These are phyloP conservation scores for Sphaerulina vaccinii DNA, from an alignment of 2,329 filamentous ascomycete species.

Conservation along the genomic window DNA sequence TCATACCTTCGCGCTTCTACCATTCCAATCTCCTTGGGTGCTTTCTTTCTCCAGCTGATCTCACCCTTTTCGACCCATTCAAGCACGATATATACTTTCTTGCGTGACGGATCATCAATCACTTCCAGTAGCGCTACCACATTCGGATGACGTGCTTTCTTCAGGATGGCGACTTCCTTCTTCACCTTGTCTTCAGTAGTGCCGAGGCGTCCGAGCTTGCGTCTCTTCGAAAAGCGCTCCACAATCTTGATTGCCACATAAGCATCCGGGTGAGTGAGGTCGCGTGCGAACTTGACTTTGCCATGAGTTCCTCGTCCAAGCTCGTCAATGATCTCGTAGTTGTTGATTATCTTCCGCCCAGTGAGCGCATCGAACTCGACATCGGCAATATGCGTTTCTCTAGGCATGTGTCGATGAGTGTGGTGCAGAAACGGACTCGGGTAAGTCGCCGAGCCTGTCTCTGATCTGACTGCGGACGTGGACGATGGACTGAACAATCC, in stretches of 20 bases:
- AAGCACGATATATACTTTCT: slow-evolving; percentile 97
- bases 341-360: slow-evolving; percentile 93
- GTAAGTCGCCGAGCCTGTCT: slow-evolving; percentile 43
- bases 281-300: slow-evolving; percentile 92
- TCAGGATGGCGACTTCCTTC: slow-evolving; percentile 94
- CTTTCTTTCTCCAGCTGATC: slow-evolving; percentile 89
- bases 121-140: slow-evolving; percentile 94
- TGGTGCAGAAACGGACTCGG: slow-evolving; percentile 52
- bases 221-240: slow-evolving; percentile 88
- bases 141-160: slow-evolving; percentile 97
- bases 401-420: slow-evolving; percentile 50
- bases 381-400: slow-evolving; percentile 78
- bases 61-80: slow-evolving; percentile 94
- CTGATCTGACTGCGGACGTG: slow-evolving; percentile 34
- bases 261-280: slow-evolving; percentile 64
- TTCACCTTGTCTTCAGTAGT: slow-evolving; percentile 80
- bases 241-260: slow-evolving; percentile 98
- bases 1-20: slow-evolving; percentile 81
- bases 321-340: slow-evolving; percentile 96
- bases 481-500: slow-evolving; percentile 43
- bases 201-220: slow-evolving; percentile 76
- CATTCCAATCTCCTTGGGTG: slow-evolving; percentile 75
- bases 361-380: slow-evolving; percentile 87
- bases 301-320: slow-evolving; percentile 94
- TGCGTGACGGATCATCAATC: slow-evolving; percentile 91